These are phyloP conservation scores for Psilocybe tampanensis DNA, from an alignment of 768 basidiomycete genomes.

Conservation along the genomic window DNA sequence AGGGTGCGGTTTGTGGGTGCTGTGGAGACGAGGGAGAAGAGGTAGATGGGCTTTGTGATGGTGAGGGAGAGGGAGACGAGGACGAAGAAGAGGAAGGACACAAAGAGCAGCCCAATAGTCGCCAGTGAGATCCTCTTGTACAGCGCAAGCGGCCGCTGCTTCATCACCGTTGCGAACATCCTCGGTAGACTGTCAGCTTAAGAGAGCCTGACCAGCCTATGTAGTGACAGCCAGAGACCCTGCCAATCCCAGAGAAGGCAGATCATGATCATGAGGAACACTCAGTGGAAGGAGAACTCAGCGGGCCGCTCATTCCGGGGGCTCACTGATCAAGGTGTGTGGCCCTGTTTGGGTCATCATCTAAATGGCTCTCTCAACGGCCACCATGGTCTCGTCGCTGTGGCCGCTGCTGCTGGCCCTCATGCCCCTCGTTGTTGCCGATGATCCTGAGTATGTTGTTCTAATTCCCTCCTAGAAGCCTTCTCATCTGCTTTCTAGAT, in stretches of 20 bases:
- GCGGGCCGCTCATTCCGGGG: neutral
- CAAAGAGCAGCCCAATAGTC: constrained; percentile 52
- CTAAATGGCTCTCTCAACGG: neutral
- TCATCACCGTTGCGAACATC: constrained; percentile 1
- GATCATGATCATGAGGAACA: no score
- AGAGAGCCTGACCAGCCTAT: no score
- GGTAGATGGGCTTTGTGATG: constrained; percentile 70
- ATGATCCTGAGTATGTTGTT: constrained; percentile 7
- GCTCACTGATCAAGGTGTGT: neutral
- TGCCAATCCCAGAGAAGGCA: neutral
- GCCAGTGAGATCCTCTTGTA: constrained; percentile 51
- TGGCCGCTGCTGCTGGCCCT: neutral
- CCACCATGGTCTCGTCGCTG: neutral
- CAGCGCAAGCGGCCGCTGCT: constrained; percentile 41
- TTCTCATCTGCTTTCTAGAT: neutral
- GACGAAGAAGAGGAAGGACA: constrained; percentile 72
- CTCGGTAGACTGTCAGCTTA: no score
- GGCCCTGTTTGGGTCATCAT: neutral
- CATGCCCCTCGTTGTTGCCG: neutral
- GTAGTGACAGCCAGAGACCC: no score
- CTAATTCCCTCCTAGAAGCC: neutral
- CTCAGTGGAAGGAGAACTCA: neutral
- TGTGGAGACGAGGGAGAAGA: constrained; percentile 50
- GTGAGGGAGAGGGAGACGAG: constrained; percentile 77
- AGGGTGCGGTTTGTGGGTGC: constrained; percentile 36